Evolutionary conservation across 768 basidiomycete genomes (phyloP), one percentile per base, ranked within the genome.

Genomic region (Lentinula raphanica): DNA sequence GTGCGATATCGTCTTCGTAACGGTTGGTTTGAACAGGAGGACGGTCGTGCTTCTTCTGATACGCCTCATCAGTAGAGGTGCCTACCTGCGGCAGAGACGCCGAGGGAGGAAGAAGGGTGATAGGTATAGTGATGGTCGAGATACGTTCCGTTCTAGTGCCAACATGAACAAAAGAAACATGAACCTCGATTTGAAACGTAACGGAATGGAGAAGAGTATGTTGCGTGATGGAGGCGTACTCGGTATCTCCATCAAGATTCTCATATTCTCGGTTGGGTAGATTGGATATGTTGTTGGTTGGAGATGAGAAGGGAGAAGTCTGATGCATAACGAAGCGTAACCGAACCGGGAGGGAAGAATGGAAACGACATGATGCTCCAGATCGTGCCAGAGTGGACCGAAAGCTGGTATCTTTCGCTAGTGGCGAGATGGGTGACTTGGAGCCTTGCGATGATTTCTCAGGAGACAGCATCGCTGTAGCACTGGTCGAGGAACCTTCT

Each of bases 331-430:
- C 75, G 59, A 98, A 90, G 3, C 93, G 84, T 38, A 92, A 77
- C 62, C 80, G 88, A 59, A 94, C 81, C 3, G 88, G 79, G 13
- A 80, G 81, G 45, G 82, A 79, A 0, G 86, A 82, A 63, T 97
- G 94, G 68, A 97, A 94, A 46, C 93, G 86, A 69, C 93, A 94
- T 19, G 92, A 88, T 42, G 94, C 94, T 46, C 96, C 96, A 13
- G 94, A 94, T 6, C 88, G 83, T 12, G 92, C 86, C 27, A 98
- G 76, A 51, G 87, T 77, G 2, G 79, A 76, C 38, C 77, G 73
- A 62, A 81, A 79, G 40, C 76, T 71, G 17, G 78, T 72, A 28
- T 75, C 74, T 19, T 72, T 62, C 59, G 74, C 74, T 19, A 71
- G 61, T 23, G 75, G 72, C n/a, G 77, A 74, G 28, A 65, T 55